phyloP scores from a whole-genome alignment of 2,329 filamentous ascomycete genomes.

The Bertia moriformis region DNA sequence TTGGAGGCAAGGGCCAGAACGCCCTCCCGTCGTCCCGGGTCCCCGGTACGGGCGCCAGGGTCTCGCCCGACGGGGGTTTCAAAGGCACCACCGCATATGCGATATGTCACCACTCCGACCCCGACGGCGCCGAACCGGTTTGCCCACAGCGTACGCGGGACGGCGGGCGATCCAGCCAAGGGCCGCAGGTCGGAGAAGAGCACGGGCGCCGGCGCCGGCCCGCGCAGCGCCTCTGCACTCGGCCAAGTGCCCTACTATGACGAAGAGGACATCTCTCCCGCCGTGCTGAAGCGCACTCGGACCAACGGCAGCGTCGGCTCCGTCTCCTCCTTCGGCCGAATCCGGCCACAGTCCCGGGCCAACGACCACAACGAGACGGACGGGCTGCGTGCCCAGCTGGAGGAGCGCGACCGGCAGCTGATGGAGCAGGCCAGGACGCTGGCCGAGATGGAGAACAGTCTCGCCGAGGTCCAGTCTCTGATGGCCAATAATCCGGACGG shows the following conservation, averaged over 20 bases:
- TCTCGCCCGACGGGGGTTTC: no score
- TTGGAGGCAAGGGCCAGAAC: no score
- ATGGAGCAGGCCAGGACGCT: conserved; percentile 72
- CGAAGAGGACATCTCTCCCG: conserved; percentile 43
- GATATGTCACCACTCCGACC: no score
- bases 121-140: no score
- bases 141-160: no score
- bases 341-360: conserved; percentile 36
- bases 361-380: conserved; percentile 47
- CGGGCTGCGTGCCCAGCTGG: conserved; percentile 56
- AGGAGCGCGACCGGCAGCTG: conserved; percentile 76
- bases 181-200: no score
- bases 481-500: conserved; percentile 42
- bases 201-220: conserved; percentile 34
- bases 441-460: conserved; percentile 75
- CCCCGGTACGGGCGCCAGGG: no score
- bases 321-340: conserved; percentile 35
- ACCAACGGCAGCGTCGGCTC: conserved; percentile 39
- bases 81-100: no score
- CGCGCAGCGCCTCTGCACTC: conserved; percentile 44
- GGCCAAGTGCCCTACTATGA: conserved; percentile 29
- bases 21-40: no score
- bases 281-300: conserved; percentile 32
- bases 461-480: conserved; percentile 66
- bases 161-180: no score